A percentile compares a stretch with the other conserved stretches of the same genome.
Conservation (phyloP, 345 rosid species). For the Aquilaria malaccensis region DNA sequence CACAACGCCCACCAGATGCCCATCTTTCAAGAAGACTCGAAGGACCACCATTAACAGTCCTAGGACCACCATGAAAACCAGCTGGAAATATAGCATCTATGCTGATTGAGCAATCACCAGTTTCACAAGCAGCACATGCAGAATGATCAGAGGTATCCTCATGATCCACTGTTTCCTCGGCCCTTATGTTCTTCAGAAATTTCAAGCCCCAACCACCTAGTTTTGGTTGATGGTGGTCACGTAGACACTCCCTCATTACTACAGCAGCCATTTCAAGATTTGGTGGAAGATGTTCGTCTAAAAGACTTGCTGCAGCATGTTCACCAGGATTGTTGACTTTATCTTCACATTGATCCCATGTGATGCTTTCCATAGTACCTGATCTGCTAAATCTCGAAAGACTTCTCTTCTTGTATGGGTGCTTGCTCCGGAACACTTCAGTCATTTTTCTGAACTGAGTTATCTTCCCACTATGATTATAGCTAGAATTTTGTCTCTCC, state of each 20-base stretch:
- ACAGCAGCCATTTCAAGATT: conserved; percentile 76
- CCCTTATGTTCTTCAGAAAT: conserved; percentile 52
- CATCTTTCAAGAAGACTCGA: conserved; percentile 76
- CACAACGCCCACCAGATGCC: conserved; percentile 86
- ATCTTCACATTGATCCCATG: conserved; percentile 43
- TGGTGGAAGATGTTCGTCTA: conserved; percentile 47
- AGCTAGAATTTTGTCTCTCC: conserved; percentile 27
- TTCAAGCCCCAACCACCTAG: conserved; percentile 95
- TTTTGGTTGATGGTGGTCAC: conserved; percentile 23
- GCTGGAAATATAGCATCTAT: conserved; percentile 75
- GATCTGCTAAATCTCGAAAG: conserved; percentile 45
- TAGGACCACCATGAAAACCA: conserved; percentile 88
- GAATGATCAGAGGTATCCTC: conserved; percentile 18
- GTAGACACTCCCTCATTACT: conserved; percentile 51
- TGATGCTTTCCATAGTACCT: conserved; percentile 38
- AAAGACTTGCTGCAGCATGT: conserved; percentile 27
- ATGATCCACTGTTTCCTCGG: conserved; percentile 20
- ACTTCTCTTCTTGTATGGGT: conserved; percentile 51
- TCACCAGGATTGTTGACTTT: conserved; percentile 24
- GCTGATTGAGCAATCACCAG: conserved; percentile 37
- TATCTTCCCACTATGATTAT: conserved; percentile 35
- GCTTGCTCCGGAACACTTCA: conserved; percentile 45
- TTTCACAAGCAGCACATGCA: conserved; percentile 16
- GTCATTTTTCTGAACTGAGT: conserved; percentile 64
- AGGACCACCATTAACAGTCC: conserved; percentile 55